Evolutionary conservation across 2,329 filamentous ascomycete genomes (phyloP).

Genomic region (Xylariaceae sp.): DNA sequence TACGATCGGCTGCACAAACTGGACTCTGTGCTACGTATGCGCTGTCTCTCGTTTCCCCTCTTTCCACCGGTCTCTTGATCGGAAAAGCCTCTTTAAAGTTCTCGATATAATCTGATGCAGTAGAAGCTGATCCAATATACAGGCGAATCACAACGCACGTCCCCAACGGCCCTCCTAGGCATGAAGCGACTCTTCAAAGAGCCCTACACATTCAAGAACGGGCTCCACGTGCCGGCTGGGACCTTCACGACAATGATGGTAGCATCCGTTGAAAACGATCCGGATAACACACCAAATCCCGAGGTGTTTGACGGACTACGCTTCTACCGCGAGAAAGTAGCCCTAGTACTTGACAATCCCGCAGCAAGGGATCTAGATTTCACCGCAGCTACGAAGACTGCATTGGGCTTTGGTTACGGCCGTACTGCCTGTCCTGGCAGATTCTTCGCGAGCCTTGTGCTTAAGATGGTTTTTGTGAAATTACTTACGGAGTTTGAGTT

Average conservation of each 20-base stretch:
- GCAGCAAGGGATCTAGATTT: constrained; percentile 6
- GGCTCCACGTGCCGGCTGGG: constrained; percentile 6
- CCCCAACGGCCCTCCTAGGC: not conserved
- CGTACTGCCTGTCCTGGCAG: constrained; percentile 34
- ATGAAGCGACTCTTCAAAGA: constrained; percentile 5
- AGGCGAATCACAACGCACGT: constrained; percentile 1
- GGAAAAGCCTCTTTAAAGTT: too few species aligned
- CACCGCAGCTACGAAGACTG: constrained; percentile 27
- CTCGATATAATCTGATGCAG: too few species aligned
- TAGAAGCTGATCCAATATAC: too few species aligned
- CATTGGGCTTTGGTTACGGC: constrained; percentile 37
- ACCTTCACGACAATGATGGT: constrained; percentile 15
- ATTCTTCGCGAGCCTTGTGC: constrained; percentile 30
- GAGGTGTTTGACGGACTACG: constrained; percentile 34
- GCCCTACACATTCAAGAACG: not conserved
- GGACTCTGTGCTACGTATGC: constrained; percentile 1
- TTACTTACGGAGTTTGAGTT: constrained; percentile 30
- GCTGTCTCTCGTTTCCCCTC: too few species aligned
- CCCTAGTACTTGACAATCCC: not conserved
- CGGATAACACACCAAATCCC: constrained; percentile 28
- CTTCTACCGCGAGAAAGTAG: constrained; percentile 30
- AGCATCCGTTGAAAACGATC: constrained; percentile 29
- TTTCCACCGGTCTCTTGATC: too few species aligned
- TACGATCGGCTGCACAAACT: constrained; percentile 10
- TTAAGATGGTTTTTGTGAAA: constrained; percentile 31